Conservation (phyloP, 805 yeast genomes). For the Candida succiphila region DNA sequence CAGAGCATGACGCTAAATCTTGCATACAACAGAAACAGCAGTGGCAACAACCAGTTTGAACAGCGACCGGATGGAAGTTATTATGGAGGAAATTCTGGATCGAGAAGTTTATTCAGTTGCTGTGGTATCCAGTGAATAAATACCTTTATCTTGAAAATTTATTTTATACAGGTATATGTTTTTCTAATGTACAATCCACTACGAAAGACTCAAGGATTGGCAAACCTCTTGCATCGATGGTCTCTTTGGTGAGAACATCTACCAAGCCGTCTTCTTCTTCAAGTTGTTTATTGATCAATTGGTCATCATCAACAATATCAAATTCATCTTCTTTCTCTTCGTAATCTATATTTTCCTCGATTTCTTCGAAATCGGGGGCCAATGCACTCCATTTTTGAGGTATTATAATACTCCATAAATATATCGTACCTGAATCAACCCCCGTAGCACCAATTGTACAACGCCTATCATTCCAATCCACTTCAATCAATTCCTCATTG, state of each 20-base stretch:
- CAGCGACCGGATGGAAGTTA: not conserved
- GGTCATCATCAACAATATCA: conserved; percentile 66
- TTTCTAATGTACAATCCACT: conserved; percentile 24
- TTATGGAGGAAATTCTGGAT: not conserved
- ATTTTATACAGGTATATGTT: not conserved
- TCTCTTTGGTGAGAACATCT: conserved; percentile 59
- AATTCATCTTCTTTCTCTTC: conserved; percentile 88
- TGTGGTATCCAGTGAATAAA: not conserved
- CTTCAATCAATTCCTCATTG: conserved; percentile 75
- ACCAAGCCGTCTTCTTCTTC: conserved; percentile 50
- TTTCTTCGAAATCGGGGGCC: conserved; percentile 93
- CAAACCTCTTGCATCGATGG: conserved; percentile 65
- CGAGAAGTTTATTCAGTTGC: not conserved
- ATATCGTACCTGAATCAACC: conserved; percentile 72
- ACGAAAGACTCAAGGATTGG: conserved; percentile 45
- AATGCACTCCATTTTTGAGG: conserved; percentile 95
- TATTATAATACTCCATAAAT: conserved; percentile 69
- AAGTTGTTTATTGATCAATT: conserved; percentile 46
- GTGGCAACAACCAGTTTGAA: no score
- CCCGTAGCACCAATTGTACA: conserved; percentile 80
- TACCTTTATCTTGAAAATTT: not conserved
- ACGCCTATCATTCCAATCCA: conserved; percentile 74
- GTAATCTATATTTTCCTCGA: conserved; percentile 85
- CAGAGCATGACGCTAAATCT: not conserved
- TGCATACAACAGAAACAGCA: not conserved